Conservation (phyloP, 371 early-diverging fungal genomes). For the Dentiscutata heterogama region DNA sequence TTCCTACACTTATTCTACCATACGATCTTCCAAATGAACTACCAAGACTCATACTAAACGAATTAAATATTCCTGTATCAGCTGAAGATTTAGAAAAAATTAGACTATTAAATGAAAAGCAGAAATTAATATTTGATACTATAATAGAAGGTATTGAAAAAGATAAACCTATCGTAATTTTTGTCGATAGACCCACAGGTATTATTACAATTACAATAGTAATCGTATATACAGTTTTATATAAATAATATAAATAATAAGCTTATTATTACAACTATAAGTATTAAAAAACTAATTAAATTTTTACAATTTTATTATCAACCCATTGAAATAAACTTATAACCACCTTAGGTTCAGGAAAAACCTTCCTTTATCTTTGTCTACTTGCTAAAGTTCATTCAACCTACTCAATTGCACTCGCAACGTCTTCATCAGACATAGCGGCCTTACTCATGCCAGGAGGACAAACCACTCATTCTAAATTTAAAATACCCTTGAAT, state of each 20-base stretch:
- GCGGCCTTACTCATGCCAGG: not conserved
- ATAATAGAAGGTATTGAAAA: not conserved
- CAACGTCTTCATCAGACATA: not conserved
- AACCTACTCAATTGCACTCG: not conserved
- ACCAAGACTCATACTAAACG: no score
- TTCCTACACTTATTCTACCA: slow-evolving; percentile 2
- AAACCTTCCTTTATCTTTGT: slow-evolving; percentile 27
- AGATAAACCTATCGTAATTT: slow-evolving; percentile 33
- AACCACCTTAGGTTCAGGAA: not conserved
- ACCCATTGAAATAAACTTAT: no score
- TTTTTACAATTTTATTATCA: no score
- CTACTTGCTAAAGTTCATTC: not conserved
- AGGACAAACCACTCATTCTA: slow-evolving; percentile 50
- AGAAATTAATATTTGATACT: not conserved
- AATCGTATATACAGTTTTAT: not conserved
- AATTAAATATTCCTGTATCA: no score
- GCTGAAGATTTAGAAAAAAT: no score
- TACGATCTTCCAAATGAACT: not conserved
- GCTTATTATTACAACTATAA: not conserved
- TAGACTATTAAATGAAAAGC: not conserved
- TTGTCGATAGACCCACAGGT: slow-evolving; percentile 47
- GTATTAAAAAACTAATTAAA: not conserved
- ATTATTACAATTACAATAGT: no score
- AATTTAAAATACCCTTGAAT: slow-evolving; percentile 48
- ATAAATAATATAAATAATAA: not conserved